Evolutionary conservation across 805 yeast species (phyloP).

Genomic region (Wickerhamiella spandovensis): DNA sequence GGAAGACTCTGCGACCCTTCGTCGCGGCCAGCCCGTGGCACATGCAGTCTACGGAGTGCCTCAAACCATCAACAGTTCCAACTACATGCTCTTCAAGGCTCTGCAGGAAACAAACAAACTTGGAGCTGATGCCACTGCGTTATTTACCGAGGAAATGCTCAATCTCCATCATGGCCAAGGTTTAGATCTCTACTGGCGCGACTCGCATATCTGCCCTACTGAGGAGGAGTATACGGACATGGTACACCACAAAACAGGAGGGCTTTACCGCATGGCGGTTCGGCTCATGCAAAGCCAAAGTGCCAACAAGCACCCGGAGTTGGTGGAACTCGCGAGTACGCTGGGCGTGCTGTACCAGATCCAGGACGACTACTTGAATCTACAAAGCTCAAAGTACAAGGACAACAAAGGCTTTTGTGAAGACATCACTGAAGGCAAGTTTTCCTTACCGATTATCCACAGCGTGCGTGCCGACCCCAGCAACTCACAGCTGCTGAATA

Average conservation of each 20-base stretch:
- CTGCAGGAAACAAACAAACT: conserved; percentile 35
- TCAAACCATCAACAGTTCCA: conserved; percentile 69
- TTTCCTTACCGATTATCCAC: conserved; percentile 76
- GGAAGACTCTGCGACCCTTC: conserved; percentile 57
- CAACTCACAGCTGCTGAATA: conserved; percentile 25
- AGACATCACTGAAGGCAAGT: conserved; percentile 81
- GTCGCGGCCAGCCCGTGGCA: conserved; percentile 72
- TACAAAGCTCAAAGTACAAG: conserved; percentile 38
- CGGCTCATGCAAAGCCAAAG: conserved; percentile 39
- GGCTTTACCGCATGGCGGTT: conserved; percentile 65
- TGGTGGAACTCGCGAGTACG: conserved; percentile 53
- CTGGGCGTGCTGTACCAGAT: conserved; percentile 80
- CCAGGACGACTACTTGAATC: conserved; percentile 69
- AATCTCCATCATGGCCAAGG: conserved; percentile 86
- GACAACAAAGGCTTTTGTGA: conserved; percentile 68
- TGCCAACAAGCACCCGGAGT: conserved; percentile 6
- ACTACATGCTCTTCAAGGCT: conserved; percentile 67
- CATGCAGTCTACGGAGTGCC: conserved; percentile 69
- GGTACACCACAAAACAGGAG: conserved; percentile 87
- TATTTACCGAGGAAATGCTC: conserved; percentile 59
- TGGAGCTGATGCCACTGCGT: conserved; percentile 23
- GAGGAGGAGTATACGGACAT: conserved; percentile 56
- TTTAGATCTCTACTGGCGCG: conserved; percentile 80
- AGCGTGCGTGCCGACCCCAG: conserved; percentile 30
- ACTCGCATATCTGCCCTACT: conserved; percentile 41